Evolutionary conservation across 2,329 filamentous ascomycete genomes (phyloP), one percentile per base, ranked within the genome.

Genomic region (Camillea tinctor): DNA sequence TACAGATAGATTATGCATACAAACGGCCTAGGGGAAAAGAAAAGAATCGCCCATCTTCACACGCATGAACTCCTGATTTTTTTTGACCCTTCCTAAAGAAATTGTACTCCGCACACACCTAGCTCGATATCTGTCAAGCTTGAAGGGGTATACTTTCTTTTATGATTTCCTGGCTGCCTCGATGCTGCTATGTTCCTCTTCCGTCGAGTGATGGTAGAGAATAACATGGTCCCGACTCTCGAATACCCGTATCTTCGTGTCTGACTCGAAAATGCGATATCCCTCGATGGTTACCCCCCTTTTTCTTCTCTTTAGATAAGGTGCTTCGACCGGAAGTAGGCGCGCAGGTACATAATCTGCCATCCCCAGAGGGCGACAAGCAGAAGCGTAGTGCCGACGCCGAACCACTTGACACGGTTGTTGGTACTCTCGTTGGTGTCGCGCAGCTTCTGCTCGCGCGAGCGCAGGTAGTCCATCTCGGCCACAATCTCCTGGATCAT

Each of bases 391-490:
- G 94, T 98, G 66, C 88, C 87, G 75, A 97, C 88, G 54, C 94
- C 94, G 78, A 99, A 99, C 93, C 92, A 98, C 83, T 98, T 99
- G 72, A 99, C 95, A 61, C 95, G 87, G 79, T 91, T 95, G 80
- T 99, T 99, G 67, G 95, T 99, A 83, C 94, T 98, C 88, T 99
- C 95, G 78, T 99, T 99, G 69, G 95, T 99, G 80, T 99, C 94
- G 75, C 95, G 85, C 70, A 99, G 85, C 82, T 92, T 96, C 85
- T 97, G 93, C 83, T 99, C 95, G 70, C 95, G 87, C 48, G 77
- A 71, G 67, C 95, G 87, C 70, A 99, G 86, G 80, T 98, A 99
- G 66, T 98, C 94, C 94, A 99, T 96, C 84, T 98, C 94, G 64
- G 78, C 78, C 54, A 97, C 94, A 65, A 98, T 88, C 80, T 98